These are phyloP conservation scores for Trichoderma sp. DNA, from an alignment of 2,329 filamentous ascomycete genomes.

Conservation along the genomic window DNA sequence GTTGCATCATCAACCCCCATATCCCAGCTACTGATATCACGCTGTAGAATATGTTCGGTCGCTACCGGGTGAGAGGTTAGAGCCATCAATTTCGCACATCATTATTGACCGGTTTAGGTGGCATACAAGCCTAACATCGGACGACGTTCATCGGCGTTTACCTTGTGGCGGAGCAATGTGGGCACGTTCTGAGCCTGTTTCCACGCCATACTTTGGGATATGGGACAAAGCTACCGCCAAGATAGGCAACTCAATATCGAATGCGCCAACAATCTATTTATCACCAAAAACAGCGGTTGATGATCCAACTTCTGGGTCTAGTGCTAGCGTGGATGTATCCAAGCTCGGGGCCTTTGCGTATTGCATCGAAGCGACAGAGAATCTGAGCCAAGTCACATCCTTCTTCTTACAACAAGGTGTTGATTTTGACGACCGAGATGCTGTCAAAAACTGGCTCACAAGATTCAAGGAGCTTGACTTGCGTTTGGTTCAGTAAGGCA, in stretches of 20 bases:
- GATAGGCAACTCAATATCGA: conserved; percentile 47
- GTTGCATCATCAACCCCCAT: neutral
- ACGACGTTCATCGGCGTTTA: conserved; percentile 38
- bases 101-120: conserved; percentile 33
- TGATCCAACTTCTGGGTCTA: conserved; percentile 8
- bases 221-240: conserved; percentile 47
- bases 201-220: conserved; percentile 51
- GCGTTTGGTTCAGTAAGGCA: conserved; percentile 45
- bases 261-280: conserved; percentile 41
- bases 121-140: conserved; percentile 42
- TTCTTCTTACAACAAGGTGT: conserved; percentile 52
- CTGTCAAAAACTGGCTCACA: conserved; percentile 48
- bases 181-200: conserved; percentile 46
- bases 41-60: neutral
- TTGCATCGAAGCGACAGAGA: conserved; percentile 52
- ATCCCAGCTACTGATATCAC: neutral
- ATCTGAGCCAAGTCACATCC: conserved; percentile 48
- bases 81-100: neutral
- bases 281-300: conserved; percentile 30
- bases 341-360: conserved; percentile 52
- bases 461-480: conserved; percentile 52
- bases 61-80: neutral
- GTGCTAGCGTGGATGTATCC: conserved; percentile 38
- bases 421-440: conserved; percentile 44
- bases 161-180: conserved; percentile 47